These are phyloP conservation scores for Chytriomyces sp. DNA, from an alignment of 192 early-diverging fungal genomes.

Conservation along the genomic window DNA sequence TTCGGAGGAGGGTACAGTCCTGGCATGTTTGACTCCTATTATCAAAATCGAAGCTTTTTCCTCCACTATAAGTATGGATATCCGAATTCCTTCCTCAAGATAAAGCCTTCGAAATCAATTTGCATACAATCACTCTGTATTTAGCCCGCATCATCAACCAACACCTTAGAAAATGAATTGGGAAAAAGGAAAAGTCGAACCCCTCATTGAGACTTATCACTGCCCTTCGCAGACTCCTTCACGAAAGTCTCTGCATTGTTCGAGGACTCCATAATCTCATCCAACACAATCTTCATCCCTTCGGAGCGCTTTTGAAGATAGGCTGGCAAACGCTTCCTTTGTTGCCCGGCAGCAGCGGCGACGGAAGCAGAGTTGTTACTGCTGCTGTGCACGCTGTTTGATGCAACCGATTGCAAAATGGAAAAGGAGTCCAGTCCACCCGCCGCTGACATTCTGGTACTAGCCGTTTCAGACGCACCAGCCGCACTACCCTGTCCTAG, in stretches of 20 bases:
- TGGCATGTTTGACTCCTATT: too few species aligned
- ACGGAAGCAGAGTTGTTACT: background rate
- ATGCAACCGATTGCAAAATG: background rate
- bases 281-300: background rate
- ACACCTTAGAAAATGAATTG: too few species aligned
- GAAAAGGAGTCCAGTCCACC: background rate
- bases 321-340: background rate
- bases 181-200: too few species aligned
- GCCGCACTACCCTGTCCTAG: too few species aligned
- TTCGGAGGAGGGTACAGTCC: too few species aligned
- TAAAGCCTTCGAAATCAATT: too few species aligned
- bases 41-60: too few species aligned
- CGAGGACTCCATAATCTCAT: background rate
- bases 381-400: background rate
- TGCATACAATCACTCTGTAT: too few species aligned
- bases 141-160: too few species aligned
- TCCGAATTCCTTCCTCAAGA: too few species aligned
- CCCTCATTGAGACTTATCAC: background rate
- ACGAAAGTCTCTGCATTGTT: background rate
- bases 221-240: background rate
- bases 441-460: background rate
- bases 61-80: too few species aligned
- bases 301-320: background rate
- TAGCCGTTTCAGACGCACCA: background rate
- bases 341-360: background rate